phyloP scores from a whole-genome alignment of 192 early-diverging fungal species.

The Gaertneriomyces semiglobifer region DNA sequence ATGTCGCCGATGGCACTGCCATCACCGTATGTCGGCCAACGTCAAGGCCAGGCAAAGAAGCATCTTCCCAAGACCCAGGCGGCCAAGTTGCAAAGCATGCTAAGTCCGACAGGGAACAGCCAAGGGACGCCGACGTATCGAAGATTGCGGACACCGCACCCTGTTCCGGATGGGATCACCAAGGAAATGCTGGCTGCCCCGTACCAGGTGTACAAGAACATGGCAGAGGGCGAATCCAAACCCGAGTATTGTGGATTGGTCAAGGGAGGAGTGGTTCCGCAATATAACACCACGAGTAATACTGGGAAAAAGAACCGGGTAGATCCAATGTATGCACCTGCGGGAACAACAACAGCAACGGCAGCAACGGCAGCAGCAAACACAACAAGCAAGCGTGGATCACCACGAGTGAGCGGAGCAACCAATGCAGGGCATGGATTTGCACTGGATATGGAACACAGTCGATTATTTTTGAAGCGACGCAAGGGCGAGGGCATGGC shows the following conservation, averaged over 20 bases:
- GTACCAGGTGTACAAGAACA: slow-evolving; percentile 22
- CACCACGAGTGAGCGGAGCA: not conserved
- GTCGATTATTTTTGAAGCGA: slow-evolving; percentile 13
- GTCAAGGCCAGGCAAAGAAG: not conserved
- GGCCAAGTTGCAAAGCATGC: not conserved
- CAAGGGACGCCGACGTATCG: slow-evolving; percentile 19
- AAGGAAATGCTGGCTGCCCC: slow-evolving; percentile 34
- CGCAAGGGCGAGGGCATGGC: not conserved
- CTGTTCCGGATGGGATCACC: slow-evolving; percentile 29
- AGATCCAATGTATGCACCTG: not conserved
- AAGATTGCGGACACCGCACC: slow-evolving; percentile 18
- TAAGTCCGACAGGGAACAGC: not conserved
- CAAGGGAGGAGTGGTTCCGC: slow-evolving; percentile 21
- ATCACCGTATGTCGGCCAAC: not conserved
- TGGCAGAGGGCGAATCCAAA: slow-evolving; percentile 24
- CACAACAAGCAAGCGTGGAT: not conserved
- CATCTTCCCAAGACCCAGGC: not conserved
- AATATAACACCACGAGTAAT: not conserved
- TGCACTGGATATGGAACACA: slow-evolving; percentile 19
- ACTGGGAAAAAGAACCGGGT: not conserved
- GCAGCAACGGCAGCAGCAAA: not conserved
- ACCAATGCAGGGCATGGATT: slow-evolving; percentile 11
- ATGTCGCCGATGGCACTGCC: not conserved
- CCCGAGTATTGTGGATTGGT: slow-evolving; percentile 26
- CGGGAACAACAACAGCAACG: not conserved